Evolutionary conservation across 768 basidiomycete species (phyloP), one percentile per base, ranked within the genome.

Genomic region (Brasilioporus rufonigricans): DNA sequence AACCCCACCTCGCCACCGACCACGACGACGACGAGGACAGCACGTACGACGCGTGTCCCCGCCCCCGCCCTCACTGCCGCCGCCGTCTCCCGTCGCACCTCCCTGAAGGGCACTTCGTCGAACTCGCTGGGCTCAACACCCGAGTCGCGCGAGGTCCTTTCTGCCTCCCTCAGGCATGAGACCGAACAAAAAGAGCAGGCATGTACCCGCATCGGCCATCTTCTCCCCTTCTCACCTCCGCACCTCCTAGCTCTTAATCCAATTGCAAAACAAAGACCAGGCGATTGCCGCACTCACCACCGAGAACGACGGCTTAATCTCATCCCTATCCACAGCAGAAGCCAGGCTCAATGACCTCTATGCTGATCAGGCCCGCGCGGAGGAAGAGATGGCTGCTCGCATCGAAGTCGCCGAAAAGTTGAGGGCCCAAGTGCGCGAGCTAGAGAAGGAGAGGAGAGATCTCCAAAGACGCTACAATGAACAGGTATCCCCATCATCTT

Each of bases 401-500:
- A 85, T 91, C 60, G 91, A 93, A 61, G 84, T 93, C 35, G 75
- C 84, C 35, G 91, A 93, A 57, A 93, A 93, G 69, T 77, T 95
- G 48, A 77, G 93, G 55, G 71, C 77, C 18, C 89, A 94, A 71
- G 80, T 92, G 39, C 86, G 87, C 59, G 92, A 93, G 55, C 72
- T 94, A 19, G 93, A 95, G 74, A 91, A 85, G 71, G 93, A 95
- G 72, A 93, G 91, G 71, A 76, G 91, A 55, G 93, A 94, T 57
- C 40, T 86, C 26, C 85, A 86, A 53, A 83, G 90, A 58, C 79
- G 92, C 59, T 94, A 94, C 68, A 89, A 91, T 50, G 93, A 94
- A 66, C 92, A 96, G 82, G 92, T 89, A 50, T 29, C 40, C 23
- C 46, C 52, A 43, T 47, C 50, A 48, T 55, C 51, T 44, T 53